phyloP scores from a whole-genome alignment of 495 filamentous ascomycete species.

The Talaromyces wortmannii region DNA sequence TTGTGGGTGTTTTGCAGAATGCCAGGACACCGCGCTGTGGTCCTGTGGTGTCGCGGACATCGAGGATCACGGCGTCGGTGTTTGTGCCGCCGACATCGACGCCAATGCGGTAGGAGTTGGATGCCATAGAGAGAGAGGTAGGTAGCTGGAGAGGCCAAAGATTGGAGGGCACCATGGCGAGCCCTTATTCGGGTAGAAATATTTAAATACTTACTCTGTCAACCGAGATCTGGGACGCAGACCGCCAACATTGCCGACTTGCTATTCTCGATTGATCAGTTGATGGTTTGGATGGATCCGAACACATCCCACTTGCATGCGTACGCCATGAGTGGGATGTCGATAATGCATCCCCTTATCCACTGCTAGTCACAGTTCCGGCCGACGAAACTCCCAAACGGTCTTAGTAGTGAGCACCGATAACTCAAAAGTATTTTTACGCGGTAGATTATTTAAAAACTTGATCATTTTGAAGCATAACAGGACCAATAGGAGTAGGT shows the following conservation, averaged over 20 bases:
- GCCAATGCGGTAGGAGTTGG: constrained; percentile 13
- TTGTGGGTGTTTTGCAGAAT: constrained; percentile 53
- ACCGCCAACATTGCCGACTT: not conserved
- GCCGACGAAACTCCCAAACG: not conserved
- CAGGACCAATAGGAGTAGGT: no score
- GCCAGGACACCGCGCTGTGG: constrained; percentile 29
- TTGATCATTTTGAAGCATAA: no score
- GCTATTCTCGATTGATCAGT: not conserved
- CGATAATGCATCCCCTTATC: not conserved
- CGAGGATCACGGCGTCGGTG: constrained; percentile 52
- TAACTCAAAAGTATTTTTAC: not conserved
- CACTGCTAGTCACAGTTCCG: not conserved
- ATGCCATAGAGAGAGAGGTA: not conserved
- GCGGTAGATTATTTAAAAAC: no score
- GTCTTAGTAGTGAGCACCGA: not conserved
- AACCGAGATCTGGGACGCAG: not conserved
- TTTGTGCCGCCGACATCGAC: constrained; percentile 42
- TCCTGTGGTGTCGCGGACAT: constrained; percentile 32
- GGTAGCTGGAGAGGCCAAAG: no score
- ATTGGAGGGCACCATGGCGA: not conserved
- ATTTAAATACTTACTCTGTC: not conserved
- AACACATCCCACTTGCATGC: not conserved
- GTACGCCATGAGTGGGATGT: not conserved
- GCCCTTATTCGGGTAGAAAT: not conserved
- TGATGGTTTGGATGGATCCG: not conserved